phyloP scores from a whole-genome alignment of 441 rosid species.

The Adansonia rubrostipa region DNA sequence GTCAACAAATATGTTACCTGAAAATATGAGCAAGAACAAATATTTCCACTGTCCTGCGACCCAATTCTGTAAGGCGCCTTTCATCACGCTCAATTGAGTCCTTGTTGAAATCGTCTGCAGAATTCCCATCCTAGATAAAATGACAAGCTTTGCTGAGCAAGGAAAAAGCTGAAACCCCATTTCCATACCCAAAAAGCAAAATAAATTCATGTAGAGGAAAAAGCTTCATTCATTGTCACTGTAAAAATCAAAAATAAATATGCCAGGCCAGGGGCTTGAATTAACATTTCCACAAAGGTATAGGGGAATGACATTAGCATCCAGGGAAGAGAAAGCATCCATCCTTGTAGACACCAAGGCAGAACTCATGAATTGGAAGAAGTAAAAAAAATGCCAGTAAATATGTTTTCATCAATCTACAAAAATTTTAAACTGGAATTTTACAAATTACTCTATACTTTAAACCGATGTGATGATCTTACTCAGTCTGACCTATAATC shows the following conservation, averaged over 20 bases:
- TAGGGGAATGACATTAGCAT: not conserved
- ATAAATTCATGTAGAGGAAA: not conserved
- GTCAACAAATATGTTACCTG: constrained; percentile 51
- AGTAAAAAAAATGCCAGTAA: not conserved
- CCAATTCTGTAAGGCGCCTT: constrained; percentile 89
- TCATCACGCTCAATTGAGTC: constrained; percentile 86
- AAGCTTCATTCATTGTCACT: not conserved
- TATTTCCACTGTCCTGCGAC: constrained; percentile 88
- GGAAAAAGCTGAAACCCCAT: not conserved
- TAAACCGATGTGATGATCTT: not conserved
- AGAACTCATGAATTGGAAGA: not conserved
- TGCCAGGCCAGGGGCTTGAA: not conserved
- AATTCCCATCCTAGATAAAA: constrained; percentile 68
- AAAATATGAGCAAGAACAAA: constrained; percentile 91
- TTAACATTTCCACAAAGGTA: not conserved
- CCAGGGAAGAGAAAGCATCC: not conserved
- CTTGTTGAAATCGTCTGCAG: constrained; percentile 76
- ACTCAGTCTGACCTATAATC: constrained; percentile 3
- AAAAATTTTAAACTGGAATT: not conserved
- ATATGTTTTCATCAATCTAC: not conserved
- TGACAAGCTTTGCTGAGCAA: constrained; percentile 16
- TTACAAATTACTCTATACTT: not conserved
- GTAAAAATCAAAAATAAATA: not conserved
- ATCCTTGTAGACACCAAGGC: not conserved
- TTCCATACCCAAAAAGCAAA: not conserved